phyloP scores from a whole-genome alignment of 768 basidiomycete species.

The Trametes maxima region DNA sequence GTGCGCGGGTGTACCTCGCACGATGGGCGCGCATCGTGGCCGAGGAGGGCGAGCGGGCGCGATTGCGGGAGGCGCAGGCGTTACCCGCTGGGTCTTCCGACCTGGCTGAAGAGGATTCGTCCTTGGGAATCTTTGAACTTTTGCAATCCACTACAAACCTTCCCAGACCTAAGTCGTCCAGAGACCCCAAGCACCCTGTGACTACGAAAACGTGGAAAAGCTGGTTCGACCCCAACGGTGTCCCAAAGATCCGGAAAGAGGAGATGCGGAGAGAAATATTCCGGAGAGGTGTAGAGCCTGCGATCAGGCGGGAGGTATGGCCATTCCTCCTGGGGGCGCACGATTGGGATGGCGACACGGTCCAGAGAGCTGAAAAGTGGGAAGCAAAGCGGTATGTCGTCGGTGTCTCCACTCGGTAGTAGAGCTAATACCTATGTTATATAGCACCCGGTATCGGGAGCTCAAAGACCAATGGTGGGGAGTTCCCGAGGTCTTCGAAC shows the following conservation, averaged over 20 bases:
- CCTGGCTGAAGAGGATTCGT: constrained; percentile 64
- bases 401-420: not conserved
- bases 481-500: constrained; percentile 78
- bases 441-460: constrained; percentile 67
- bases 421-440: not conserved
- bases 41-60: constrained; percentile 93
- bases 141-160: constrained; percentile 77
- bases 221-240: constrained; percentile 79
- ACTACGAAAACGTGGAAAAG: constrained; percentile 69
- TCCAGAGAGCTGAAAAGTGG: constrained; percentile 64
- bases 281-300: constrained; percentile 63
- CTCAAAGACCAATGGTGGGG: constrained; percentile 85
- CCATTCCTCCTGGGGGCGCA: constrained; percentile 86
- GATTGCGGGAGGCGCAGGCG: constrained; percentile 76
- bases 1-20: constrained; percentile 93
- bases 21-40: constrained; percentile 97
- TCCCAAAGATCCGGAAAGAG: constrained; percentile 62
- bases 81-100: constrained; percentile 55
- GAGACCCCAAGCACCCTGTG: constrained; percentile 79
- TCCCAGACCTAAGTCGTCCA: constrained; percentile 79
- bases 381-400: constrained; percentile 55
- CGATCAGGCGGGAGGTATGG: constrained; percentile 79
- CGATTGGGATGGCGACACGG: constrained; percentile 72
- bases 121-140: constrained; percentile 87
- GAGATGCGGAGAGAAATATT: constrained; percentile 82